Percentiles rank a stretch among this genome's conserved stretches.
These are phyloP conservation scores for Turritis glabra DNA, from an alignment of 345 rosid genomes.

Conservation along the genomic window DNA sequence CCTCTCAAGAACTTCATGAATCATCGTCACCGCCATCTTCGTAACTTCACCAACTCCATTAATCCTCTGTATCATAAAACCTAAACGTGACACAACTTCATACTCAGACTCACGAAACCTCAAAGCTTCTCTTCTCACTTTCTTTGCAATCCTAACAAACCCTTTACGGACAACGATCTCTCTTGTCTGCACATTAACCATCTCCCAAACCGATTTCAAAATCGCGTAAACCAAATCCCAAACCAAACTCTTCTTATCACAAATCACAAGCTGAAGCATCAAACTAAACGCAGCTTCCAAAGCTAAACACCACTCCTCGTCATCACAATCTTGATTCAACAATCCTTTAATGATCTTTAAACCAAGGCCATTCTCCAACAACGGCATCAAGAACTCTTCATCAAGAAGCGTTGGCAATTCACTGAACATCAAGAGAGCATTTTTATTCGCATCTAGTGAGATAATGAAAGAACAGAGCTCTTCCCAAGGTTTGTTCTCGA, in stretches of 20 bases:
- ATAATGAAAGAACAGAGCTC: constrained; percentile 18
- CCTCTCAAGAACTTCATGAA: constrained; percentile 23
- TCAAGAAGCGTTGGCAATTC: constrained; percentile 16
- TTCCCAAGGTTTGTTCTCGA: background rate
- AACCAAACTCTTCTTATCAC: background rate
- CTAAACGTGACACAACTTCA: constrained; percentile 23
- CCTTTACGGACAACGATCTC: constrained; percentile 29
- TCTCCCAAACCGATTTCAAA: constrained; percentile 18
- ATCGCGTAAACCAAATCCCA: constrained; percentile 19
- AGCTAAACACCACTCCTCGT: constrained; percentile 32
- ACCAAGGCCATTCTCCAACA: background rate
- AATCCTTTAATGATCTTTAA: background rate
- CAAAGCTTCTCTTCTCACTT: constrained; percentile 23
- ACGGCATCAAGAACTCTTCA: constrained; percentile 9
- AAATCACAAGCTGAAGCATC: constrained; percentile 9
- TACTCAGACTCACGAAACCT: constrained; percentile 31
- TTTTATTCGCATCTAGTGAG: background rate
- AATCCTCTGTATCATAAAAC: constrained; percentile 9
- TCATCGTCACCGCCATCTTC: background rate
- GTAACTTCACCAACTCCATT: constrained; percentile 12
- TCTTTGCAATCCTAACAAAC: constrained; percentile 6
- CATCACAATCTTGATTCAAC: background rate
- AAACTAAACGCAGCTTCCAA: constrained; percentile 28
- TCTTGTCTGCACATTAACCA: constrained; percentile 11
- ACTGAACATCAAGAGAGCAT: constrained; percentile 15